These are phyloP conservation scores for Sambucus nigra DNA, from an alignment of 129 eudicot genomes.

Conservation along the genomic window DNA sequence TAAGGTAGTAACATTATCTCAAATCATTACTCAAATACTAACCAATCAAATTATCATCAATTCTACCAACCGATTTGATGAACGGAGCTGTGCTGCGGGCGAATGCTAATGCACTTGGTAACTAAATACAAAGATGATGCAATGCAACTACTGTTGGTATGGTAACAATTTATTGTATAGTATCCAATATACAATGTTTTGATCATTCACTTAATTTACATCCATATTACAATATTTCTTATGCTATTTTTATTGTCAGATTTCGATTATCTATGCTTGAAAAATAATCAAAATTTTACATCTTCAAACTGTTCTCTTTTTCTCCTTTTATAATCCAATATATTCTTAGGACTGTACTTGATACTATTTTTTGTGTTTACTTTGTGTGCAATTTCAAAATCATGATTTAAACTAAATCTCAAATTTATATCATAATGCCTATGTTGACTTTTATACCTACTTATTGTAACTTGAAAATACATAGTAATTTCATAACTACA, in stretches of 20 bases:
- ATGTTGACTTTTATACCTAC: too few species aligned
- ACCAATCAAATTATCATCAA: too few species aligned
- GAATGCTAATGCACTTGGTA: conserved; percentile 63
- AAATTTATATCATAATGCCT: too few species aligned
- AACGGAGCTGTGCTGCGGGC: conserved; percentile 66
- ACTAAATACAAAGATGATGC: conserved; percentile 81
- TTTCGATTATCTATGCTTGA: neutral
- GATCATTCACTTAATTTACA: neutral
- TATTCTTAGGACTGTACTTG: neutral
- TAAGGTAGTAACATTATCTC: too few species aligned
- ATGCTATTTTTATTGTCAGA: neutral
- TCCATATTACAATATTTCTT: too few species aligned
- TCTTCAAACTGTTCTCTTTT: neutral
- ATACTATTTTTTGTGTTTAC: too few species aligned
- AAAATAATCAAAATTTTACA: neutral
- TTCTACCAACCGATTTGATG: too few species aligned
- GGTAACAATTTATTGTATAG: neutral
- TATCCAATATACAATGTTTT: neutral
- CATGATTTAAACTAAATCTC: too few species aligned
- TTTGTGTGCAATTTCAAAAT: neutral
- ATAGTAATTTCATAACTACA: too few species aligned
- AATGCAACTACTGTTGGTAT: conserved; percentile 81
- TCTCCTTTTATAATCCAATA: neutral
- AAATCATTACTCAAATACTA: too few species aligned
- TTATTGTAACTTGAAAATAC: too few species aligned